Evolutionary conservation across 345 rosid genomes (phyloP), one percentile per base, ranked within the genome.

Genomic region (Ricinus communis): DNA sequence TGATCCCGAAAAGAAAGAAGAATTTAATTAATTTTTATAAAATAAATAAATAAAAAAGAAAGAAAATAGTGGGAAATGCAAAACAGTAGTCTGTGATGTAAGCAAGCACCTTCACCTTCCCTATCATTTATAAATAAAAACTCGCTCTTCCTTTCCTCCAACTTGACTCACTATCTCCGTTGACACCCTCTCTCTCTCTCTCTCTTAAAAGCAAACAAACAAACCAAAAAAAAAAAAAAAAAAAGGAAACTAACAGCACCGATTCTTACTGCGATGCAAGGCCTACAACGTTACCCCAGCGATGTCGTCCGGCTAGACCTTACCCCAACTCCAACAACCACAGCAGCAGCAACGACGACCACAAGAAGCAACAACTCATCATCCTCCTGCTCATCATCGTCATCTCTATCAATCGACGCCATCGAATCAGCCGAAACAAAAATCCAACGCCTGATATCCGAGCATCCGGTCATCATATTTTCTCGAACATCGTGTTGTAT

Each of bases 381-480:
- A 24, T 68, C 82, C 62, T 55, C 84, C 50, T 47, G 81, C 27
- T 83, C 85, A 51, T 52, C 81, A 15, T 82, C 87, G 45, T 77
- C 72, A 53, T 68, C 76, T 41, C 80, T 91, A 22, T 94, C 98
- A 49, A 90, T 91, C 81, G 96, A 91, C 76, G 95, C 80, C 24
- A 85, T 74, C 12, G 97, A 94, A 78, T 74, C 98, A 41, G 5
- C 97, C 0, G 96, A 88, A 76, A 67, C 85, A 8, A 77, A 82
- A 73, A 87, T 94, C 90, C 94, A 79, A 54, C 90, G 97, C 22
- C 87, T 94, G n/a, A 91, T 91, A 52, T 74, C 91, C 0, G 98
- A 94, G 77, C 89, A 94, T 81, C 97, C 96, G 0, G 98, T 94
- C 31, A 85, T 94, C 78, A 91, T 94, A 70, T 94, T 94, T 83